These are phyloP conservation scores for Takakia lepidozioides DNA, from an alignment of 225 moss, liverwort and hornwort genomes.

Conservation along the genomic window DNA sequence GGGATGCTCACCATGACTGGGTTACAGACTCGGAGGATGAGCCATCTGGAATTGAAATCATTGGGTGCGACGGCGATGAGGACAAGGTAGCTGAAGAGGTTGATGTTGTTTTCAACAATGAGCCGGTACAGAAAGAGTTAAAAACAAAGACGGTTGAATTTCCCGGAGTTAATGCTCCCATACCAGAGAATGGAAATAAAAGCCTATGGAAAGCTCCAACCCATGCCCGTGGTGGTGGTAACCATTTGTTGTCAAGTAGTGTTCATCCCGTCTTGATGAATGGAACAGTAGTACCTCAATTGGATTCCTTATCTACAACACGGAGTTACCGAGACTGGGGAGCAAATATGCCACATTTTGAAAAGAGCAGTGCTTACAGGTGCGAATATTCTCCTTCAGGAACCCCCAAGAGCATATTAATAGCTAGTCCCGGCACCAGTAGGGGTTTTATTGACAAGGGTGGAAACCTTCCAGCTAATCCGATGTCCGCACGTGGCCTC, in stretches of 20 bases:
- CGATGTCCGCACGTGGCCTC: no score
- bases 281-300: constrained; percentile 21
- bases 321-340: constrained; percentile 13
- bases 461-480: no score
- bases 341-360: no score
- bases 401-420: no score
- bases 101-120: constrained; percentile 42
- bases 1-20: constrained; percentile 2
- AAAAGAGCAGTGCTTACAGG: no score
- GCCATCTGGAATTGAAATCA: constrained; percentile 26
- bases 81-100: constrained; percentile 38
- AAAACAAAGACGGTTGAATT: constrained; percentile 40
- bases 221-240: constrained; percentile 13
- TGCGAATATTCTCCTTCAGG: no score
- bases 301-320: constrained; percentile 16
- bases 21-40: constrained; percentile 35
- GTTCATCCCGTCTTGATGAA: constrained; percentile 21
- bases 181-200: constrained; percentile 34
- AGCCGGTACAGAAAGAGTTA: constrained; percentile 16
- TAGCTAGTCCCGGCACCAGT: no score
- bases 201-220: constrained; percentile 52
- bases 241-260: constrained; percentile 32
- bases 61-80: constrained; percentile 31
- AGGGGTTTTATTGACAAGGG: no score
- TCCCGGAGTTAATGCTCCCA: constrained; percentile 57